Evolutionary conservation across 2,329 filamentous ascomycete genomes (phyloP), one percentile per base, ranked within the genome.

Genomic region (Scedosporium apiospermum): DNA sequence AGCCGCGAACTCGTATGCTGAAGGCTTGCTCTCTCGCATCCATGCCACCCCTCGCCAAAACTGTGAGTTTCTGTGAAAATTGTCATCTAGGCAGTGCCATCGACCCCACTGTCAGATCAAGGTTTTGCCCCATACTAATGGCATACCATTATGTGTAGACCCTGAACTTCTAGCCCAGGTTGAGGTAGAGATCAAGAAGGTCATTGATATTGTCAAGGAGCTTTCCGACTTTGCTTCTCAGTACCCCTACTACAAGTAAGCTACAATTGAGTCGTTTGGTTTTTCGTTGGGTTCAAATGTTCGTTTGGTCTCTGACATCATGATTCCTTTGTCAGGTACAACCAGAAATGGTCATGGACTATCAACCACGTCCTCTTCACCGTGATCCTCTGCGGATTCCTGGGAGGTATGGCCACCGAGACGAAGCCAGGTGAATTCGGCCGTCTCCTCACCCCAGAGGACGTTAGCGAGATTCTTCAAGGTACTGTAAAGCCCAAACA

Each of bases 181-280:
- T 1, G 84, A 91, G 65, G 83, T 84, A n/a, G 79, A 78, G 63
- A 89, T 98, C 72, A 78, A 83, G 66, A 83, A 89, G 42, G 86
- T 96, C 73, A 82, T 90, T 63, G 79, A 85, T 58, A 88, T 88
- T 55, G 82, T 97, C 57, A 77, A 79, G 63, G 85, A 88, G 67
- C 84, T 99, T 55, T 83, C 85, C 65, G 76, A 81, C 62, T 83
- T 90, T 62, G 91, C 93, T 2, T 93, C 91, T 27, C 83, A 90
- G 72, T 88, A 96, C 70, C 93, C 95, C 0, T 99, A 98, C 80
- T 99, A 98, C 86, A 97, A 96, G 83, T 97, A 71, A 57, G 76
- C 44, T 21, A 58, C 14, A 65, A 14, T 10, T 27, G 14, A 9
- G 23, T 26, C 26, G 34, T 42, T 57, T 57, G 26, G 49, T 18